Conservation (phyloP, 225 moss, liverwort and hornwort genomes). For the Bryum argenteum region DNA sequence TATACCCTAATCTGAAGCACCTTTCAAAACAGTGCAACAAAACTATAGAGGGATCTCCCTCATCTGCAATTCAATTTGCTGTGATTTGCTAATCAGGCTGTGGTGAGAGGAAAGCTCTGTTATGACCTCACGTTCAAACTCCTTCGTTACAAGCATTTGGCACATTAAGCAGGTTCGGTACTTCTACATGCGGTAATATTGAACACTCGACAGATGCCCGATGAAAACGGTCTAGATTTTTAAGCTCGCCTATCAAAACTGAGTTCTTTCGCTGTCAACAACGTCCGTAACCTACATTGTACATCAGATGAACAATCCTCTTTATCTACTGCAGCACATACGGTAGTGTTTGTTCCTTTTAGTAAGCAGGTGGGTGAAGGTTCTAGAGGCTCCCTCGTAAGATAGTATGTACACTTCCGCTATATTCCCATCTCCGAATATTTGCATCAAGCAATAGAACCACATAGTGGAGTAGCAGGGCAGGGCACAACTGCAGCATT, state of each 20-base stretch:
- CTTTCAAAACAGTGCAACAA: no score
- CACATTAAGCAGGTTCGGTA: no score
- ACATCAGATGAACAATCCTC: background rate
- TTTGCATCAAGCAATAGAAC: conserved; percentile 31
- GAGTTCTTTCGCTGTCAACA: background rate
- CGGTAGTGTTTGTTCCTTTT: conserved; percentile 4
- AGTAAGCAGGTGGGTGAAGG: background rate
- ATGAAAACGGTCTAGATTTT: background rate
- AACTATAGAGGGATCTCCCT: no score
- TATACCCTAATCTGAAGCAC: no score
- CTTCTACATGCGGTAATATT: no score
- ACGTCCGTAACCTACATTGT: background rate
- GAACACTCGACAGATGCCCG: background rate
- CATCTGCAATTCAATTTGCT: no score
- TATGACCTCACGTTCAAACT: no score
- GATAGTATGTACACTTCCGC: conserved; percentile 21
- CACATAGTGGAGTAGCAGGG: conserved; percentile 31
- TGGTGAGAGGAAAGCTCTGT: no score
- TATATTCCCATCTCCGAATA: background rate
- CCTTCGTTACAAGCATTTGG: no score
- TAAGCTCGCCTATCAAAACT: conserved; percentile 1
- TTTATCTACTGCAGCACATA: conserved; percentile 2
- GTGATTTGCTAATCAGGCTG: no score
- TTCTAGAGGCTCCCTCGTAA: background rate
- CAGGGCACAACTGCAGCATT: conserved; percentile 51